Evolutionary conservation across 768 basidiomycete genomes (phyloP), one percentile per base, ranked within the genome.

Genomic region (Fomitopsis serialis): DNA sequence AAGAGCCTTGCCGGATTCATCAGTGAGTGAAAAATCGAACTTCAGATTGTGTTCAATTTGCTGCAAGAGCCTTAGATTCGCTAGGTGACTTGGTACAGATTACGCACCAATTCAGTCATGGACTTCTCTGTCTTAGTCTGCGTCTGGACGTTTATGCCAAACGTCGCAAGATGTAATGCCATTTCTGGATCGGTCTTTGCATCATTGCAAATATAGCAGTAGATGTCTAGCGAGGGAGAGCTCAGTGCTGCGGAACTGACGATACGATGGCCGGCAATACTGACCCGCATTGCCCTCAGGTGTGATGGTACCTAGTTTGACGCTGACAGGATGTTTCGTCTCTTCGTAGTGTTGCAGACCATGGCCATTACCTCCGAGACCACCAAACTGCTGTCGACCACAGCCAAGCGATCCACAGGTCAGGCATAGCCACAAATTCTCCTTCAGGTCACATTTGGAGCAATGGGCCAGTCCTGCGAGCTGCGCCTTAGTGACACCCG

Each of bases 1-100:
- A 6, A 98, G 75, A 1, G 92, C 89, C 27, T 87, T 85, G 1
- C 95, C 96, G 49, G 91, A 85, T 54, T 94, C 90, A 19, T 79
- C 81, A 0, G 87, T 90, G 54, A 99, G 79, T 0, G 89, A 92
- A 68, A 98, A 98, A 65, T 98, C 95, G 66, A 92, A 98, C 44
- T 81, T 84, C 32, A 98, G 73, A 64, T 99, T 99, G 58, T 98
- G 93, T 66, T 98, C 95, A 61, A 98, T 88, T 88, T 98, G 92
- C 92, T 86, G 40, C 42, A 24, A 13, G 23, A 1, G n/a, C 42
- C 7, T n/a, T 3, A 12, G 37, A 29, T 37, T 45, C 15, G 1
- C 15, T 55, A 21, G 55, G 50, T 23, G 2, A 22, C 43, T 54
- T 37, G 45, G 9, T 45, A 40, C 2, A 3, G 54, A 7, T 10